These are phyloP conservation scores for Auxenochlorella pyrenoidosa DNA, from an alignment of 139 green algal species.

Conservation along the genomic window DNA sequence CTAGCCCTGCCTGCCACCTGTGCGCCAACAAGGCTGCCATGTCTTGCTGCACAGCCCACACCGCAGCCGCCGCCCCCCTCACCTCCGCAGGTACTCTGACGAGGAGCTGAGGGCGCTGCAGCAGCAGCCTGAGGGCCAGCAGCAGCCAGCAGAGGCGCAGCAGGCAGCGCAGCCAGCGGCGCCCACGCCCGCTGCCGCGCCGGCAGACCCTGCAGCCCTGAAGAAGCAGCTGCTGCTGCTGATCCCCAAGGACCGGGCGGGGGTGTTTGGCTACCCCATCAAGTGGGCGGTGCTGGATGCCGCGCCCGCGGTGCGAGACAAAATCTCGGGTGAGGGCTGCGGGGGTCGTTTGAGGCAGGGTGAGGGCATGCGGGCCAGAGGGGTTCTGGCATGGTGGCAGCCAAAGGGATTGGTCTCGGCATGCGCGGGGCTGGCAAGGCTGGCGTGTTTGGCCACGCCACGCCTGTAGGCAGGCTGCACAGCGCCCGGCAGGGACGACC, in stretches of 20 bases:
- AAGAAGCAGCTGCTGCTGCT: conserved; percentile 73
- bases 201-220: conserved; percentile 18
- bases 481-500: no score
- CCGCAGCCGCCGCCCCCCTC: conserved; percentile 33
- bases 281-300: conserved; percentile 82
- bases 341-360: no score
- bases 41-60: not conserved
- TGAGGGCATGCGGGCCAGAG: no score
- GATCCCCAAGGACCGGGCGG: conserved; percentile 79
- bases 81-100: conserved; percentile 72
- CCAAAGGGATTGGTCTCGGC: no score
- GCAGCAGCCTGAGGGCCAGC: conserved; percentile 4
- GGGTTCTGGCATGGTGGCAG: no score
- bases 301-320: conserved; percentile 47
- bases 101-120: conserved; percentile 70
- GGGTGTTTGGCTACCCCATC: conserved; percentile 77
- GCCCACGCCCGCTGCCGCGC: not conserved
- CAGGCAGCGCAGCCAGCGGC: not conserved
- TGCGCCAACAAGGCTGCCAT: no score
- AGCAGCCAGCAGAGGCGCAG: conserved; percentile 12
- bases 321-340: conserved; percentile 36
- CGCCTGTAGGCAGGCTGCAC: no score
- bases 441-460: no score
- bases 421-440: no score
- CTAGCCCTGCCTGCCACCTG: no score